Percentiles rank a stretch among this genome's conserved stretches.
These are phyloP conservation scores for Globisporangium parvum DNA, from an alignment of 352 stramenopile species.

Conservation along the genomic window DNA sequence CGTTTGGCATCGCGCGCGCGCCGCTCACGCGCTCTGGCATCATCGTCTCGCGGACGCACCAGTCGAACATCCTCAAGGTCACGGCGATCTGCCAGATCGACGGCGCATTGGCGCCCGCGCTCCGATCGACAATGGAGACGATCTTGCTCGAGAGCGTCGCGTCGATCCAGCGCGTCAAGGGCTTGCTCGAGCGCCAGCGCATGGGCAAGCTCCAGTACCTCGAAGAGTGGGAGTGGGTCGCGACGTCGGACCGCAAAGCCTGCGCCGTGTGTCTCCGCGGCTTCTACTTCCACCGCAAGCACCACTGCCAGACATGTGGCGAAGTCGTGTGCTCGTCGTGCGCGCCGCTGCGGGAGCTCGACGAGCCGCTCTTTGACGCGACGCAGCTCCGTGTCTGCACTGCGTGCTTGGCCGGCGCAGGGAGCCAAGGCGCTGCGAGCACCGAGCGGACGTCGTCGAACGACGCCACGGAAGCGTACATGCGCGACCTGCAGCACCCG, in stretches of 20 bases:
- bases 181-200: conserved; percentile 63
- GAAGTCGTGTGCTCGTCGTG: conserved; percentile 75
- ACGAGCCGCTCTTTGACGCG: conserved; percentile 58
- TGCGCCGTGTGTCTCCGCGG: conserved; percentile 72
- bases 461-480: conserved; percentile 41
- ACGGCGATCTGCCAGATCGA: conserved; percentile 72
- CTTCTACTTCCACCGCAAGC: conserved; percentile 77
- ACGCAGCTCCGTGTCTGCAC: conserved; percentile 68
- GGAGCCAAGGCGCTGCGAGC: conserved; percentile 15
- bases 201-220: conserved; percentile 70
- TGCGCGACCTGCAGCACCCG: conserved; percentile 26
- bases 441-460: conserved; percentile 35
- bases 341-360: conserved; percentile 60
- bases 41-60: conserved; percentile 69
- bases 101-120: conserved; percentile 28
- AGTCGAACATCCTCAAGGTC: conserved; percentile 63
- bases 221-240: conserved; percentile 76
- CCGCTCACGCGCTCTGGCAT: conserved; percentile 57
- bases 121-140: conserved; percentile 40
- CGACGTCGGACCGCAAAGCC: conserved; percentile 62
- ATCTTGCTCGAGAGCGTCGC: conserved; percentile 69
- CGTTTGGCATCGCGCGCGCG: conserved; percentile 55
- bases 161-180: conserved; percentile 45
- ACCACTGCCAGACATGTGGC: conserved; percentile 70
- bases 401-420: conserved; percentile 48